phyloP scores from a whole-genome alignment of 257 asterid genomes.

The Nicotiana noctiflora region DNA sequence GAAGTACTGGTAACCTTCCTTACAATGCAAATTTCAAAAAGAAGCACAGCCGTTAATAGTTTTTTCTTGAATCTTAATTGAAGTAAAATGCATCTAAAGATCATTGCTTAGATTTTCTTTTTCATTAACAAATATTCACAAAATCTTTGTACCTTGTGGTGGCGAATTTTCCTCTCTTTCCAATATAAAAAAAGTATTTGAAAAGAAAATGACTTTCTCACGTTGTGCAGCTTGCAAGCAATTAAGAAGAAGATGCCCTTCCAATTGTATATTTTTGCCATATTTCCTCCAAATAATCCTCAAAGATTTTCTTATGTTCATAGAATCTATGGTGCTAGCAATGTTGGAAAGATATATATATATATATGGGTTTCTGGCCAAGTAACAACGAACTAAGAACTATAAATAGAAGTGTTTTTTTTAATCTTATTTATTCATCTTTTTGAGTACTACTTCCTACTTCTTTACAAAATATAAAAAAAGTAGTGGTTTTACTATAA shows the following conservation, averaged over 20 bases:
- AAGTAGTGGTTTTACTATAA: background rate
- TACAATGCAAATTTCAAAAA: background rate
- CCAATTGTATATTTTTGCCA: background rate
- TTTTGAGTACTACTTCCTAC: background rate
- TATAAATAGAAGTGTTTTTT: background rate
- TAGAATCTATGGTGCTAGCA: background rate
- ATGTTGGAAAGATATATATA: background rate
- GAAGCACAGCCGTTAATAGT: background rate
- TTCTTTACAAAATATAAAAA: too few species aligned
- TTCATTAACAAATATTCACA: background rate
- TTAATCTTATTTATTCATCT: background rate
- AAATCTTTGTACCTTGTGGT: background rate
- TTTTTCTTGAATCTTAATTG: background rate
- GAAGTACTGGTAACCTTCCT: background rate
- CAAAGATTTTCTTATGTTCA: conserved; percentile 4
- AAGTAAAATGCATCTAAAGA: background rate
- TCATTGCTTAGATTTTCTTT: background rate
- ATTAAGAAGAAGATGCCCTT: background rate
- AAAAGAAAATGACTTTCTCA: background rate
- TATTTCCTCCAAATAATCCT: conserved; percentile 7
- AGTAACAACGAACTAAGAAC: background rate
- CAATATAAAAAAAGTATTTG: background rate
- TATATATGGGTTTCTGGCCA: background rate
- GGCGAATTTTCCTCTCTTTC: background rate
- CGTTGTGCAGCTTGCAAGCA: background rate